phyloP scores from a whole-genome alignment of 1,284 basidiomycete genomes.

The Puccinia sorghi region DNA sequence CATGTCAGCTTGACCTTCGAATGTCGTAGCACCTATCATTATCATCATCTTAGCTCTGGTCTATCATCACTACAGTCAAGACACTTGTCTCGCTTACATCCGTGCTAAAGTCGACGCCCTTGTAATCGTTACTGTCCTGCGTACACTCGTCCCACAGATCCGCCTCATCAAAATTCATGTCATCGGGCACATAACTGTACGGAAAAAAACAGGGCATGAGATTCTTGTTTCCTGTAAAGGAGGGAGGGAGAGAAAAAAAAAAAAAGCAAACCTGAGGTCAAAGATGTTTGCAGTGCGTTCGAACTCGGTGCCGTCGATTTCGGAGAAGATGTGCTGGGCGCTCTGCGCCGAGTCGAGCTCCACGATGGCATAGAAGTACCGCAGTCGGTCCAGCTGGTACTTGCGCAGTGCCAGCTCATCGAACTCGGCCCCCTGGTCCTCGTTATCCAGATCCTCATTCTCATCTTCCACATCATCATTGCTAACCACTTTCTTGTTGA shows the following conservation, averaged over 20 bases:
- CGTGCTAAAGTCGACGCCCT: slow-evolving; percentile 86
- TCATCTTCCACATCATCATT: slow-evolving; percentile 52
- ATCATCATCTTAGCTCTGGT: not conserved
- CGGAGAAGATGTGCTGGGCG: slow-evolving; percentile 77
- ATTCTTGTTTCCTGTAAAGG: too few relatives aligned
- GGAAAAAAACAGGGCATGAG: not conserved
- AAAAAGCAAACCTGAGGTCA: slow-evolving; percentile 66
- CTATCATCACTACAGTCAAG: not conserved
- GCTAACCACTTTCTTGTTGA: not conserved
- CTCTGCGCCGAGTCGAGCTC: slow-evolving; percentile 79
- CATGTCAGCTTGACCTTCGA: slow-evolving; percentile 97
- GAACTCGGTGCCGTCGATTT: slow-evolving; percentile 91
- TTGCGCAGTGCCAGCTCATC: slow-evolving; percentile 84
- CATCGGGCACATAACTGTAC: slow-evolving; percentile 81
- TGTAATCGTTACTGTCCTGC: slow-evolving; percentile 65
- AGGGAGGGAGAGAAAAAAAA: not conserved
- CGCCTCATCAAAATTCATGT: slow-evolving; percentile 83
- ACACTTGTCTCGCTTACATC: slow-evolving; percentile 66
- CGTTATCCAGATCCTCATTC: slow-evolving; percentile 56
- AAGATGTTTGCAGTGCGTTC: slow-evolving; percentile 96
- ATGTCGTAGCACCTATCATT: slow-evolving; percentile 86
- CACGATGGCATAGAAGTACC: slow-evolving; percentile 95
- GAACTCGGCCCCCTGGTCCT: slow-evolving; percentile 57
- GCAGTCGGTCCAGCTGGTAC: slow-evolving; percentile 89
- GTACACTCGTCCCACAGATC: slow-evolving; percentile 69